Evolutionary conservation across 2,329 filamentous ascomycete genomes (phyloP).

Genomic region (Colletotrichum chlorophyti): DNA sequence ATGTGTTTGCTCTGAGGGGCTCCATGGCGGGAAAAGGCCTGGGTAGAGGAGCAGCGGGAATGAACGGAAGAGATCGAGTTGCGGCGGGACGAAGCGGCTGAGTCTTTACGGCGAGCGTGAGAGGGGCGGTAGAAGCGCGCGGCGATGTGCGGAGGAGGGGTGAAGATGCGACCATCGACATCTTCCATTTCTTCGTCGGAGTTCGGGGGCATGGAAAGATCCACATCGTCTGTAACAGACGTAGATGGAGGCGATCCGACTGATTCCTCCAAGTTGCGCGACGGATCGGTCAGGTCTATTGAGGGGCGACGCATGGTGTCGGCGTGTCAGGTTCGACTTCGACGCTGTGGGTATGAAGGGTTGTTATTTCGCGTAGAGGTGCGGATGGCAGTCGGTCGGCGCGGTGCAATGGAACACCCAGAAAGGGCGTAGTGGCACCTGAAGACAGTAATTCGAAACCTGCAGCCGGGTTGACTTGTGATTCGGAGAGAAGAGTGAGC

Average conservation of each 20-base stretch:
- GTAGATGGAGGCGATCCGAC: slow-evolving; percentile 37
- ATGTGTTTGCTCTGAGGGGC: slow-evolving; percentile 77
- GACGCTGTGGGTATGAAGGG: slow-evolving; percentile 5
- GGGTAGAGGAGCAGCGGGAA: slow-evolving; percentile 69
- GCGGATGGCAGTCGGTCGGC: no score
- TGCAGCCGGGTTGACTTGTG: no score
- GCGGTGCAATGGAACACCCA: no score
- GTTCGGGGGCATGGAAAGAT: slow-evolving; percentile 46
- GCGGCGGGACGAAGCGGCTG: slow-evolving; percentile 78
- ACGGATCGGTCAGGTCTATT: slow-evolving; percentile 47
- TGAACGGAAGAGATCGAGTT: slow-evolving; percentile 82
- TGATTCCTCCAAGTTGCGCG: slow-evolving; percentile 46
- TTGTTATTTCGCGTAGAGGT: slow-evolving; percentile 19
- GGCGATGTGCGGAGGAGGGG: slow-evolving; percentile 78
- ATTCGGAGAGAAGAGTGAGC: not conserved
- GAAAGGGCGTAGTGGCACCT: no score
- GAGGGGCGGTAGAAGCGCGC: slow-evolving; percentile 77
- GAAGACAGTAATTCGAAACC: no score
- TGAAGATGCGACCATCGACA: slow-evolving; percentile 49
- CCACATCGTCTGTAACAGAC: slow-evolving; percentile 39
- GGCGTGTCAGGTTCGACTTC: slow-evolving; percentile 19
- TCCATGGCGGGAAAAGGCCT: slow-evolving; percentile 59
- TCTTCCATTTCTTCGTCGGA: slow-evolving; percentile 42
- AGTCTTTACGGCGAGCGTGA: slow-evolving; percentile 74
- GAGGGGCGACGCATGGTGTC: slow-evolving; percentile 51